Evolutionary conservation across 306 rosid species (phyloP).

Genomic region (Fragaria ananassa): DNA sequence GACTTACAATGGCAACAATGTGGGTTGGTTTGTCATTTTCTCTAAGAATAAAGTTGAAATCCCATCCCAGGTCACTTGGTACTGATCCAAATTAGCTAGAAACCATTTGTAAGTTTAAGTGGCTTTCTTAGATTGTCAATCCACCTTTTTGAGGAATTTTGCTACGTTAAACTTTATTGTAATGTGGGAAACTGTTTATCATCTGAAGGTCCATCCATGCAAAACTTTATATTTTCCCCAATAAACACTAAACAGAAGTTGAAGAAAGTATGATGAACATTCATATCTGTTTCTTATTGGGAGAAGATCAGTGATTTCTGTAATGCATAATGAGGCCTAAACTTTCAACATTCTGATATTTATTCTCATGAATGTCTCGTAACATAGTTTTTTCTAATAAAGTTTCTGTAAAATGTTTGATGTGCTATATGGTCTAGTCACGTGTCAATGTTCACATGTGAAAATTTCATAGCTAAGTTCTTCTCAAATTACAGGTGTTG

Average conservation of each 20-base stretch:
- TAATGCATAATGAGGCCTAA: background rate
- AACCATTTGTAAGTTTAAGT: background rate
- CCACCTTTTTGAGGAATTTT: background rate
- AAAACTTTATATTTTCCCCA: background rate
- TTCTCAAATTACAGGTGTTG: slow-evolving; percentile 55
- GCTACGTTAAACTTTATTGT: background rate
- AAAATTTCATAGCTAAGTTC: background rate
- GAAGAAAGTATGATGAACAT: background rate
- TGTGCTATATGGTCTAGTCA: background rate
- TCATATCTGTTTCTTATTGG: background rate
- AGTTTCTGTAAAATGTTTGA: background rate
- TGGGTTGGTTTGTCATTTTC: background rate
- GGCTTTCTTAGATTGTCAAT: background rate
- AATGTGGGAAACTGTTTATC: too few species aligned
- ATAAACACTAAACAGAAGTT: background rate
- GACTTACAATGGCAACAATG: background rate
- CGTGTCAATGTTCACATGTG: background rate
- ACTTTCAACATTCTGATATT: too few species aligned
- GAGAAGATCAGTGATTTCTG: background rate
- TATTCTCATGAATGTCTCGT: background rate
- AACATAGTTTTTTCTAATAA: background rate
- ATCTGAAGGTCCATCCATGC: background rate
- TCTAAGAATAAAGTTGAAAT: background rate
- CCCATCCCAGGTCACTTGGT: background rate
- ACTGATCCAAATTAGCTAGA: background rate